Evolutionary conservation across 257 asterid genomes (phyloP).

Genomic region (Thymus mandschuricus): DNA sequence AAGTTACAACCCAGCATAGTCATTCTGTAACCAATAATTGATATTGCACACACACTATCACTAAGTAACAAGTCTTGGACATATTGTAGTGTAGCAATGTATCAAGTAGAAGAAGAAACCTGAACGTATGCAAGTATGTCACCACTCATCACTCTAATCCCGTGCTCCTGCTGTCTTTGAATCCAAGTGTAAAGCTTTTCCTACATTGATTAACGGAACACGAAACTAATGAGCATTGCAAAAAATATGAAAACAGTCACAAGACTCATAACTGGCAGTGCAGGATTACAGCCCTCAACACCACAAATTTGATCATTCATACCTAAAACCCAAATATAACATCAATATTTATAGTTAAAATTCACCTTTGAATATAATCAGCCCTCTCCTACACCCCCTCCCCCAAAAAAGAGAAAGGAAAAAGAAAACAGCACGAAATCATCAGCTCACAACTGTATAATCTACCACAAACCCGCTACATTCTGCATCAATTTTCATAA

Average conservation of each 20-base stretch:
- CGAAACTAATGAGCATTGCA: conserved; percentile 10
- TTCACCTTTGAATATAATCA: background rate
- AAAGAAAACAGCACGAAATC: conserved; percentile 18
- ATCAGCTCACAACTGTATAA: background rate
- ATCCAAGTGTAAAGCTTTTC: conserved; percentile 63
- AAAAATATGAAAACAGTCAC: background rate
- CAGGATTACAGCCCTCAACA: background rate
- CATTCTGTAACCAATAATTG: background rate
- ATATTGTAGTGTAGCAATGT: background rate
- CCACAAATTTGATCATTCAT: background rate
- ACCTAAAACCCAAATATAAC: background rate
- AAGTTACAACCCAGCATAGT: background rate
- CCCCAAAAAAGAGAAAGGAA: no score
- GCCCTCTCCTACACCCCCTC: background rate
- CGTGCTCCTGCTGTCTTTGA: conserved; percentile 62
- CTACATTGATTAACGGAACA: conserved; percentile 33
- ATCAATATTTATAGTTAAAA: background rate
- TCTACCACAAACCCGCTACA: background rate
- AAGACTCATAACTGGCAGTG: background rate
- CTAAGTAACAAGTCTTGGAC: background rate
- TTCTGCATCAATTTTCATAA: conserved; percentile 6
- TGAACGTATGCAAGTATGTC: conserved; percentile 59
- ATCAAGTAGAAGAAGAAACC: conserved; percentile 40
- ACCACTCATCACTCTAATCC: conserved; percentile 54
- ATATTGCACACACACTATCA: background rate